These are phyloP conservation scores for Dactylellina parvicollis DNA, from an alignment of 2,329 filamentous ascomycete genomes.

Conservation along the genomic window DNA sequence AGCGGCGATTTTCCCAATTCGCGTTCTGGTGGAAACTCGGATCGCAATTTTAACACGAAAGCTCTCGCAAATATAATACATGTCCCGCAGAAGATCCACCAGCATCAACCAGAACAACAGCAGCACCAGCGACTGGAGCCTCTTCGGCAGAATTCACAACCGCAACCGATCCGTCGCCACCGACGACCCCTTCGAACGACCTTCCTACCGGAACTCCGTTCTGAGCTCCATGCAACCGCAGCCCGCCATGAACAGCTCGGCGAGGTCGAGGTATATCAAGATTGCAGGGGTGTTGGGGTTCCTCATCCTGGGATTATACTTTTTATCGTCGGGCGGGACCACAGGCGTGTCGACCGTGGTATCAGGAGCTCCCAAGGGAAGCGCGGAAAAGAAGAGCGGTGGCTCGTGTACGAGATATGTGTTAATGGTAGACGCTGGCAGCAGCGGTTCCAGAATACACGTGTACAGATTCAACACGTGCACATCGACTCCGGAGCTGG, in stretches of 20 bases:
- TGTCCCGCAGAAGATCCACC: slow-evolving; percentile 52
- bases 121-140: slow-evolving; percentile 42
- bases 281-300: slow-evolving; percentile 56
- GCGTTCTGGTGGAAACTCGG: background rate
- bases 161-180: slow-evolving; percentile 47
- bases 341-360: slow-evolving; percentile 17
- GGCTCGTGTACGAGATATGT: slow-evolving; percentile 70
- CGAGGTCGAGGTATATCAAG: slow-evolving; percentile 57
- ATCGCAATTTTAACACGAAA: background rate
- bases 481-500: slow-evolving; percentile 90
- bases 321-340: slow-evolving; percentile 38
- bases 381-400: slow-evolving; percentile 18
- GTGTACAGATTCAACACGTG: slow-evolving; percentile 99
- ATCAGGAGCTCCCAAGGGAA: slow-evolving; percentile 15
- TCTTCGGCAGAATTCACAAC: slow-evolving; percentile 48
- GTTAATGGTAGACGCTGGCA: slow-evolving; percentile 97
- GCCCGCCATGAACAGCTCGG: slow-evolving; percentile 48
- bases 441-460: slow-evolving; percentile 96
- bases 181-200: slow-evolving; percentile 53
- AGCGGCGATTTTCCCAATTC: background rate
- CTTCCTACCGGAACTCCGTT: slow-evolving; percentile 41
- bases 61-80: slow-evolving; percentile 11
- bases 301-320: slow-evolving; percentile 57
- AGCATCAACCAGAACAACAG: slow-evolving; percentile 49
- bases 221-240: slow-evolving; percentile 40